A percentile compares a stretch with the other conserved stretches of the same genome.
These are phyloP conservation scores for Colletotrichum falcatum DNA, from an alignment of 2,329 filamentous ascomycete genomes.

Conservation along the genomic window DNA sequence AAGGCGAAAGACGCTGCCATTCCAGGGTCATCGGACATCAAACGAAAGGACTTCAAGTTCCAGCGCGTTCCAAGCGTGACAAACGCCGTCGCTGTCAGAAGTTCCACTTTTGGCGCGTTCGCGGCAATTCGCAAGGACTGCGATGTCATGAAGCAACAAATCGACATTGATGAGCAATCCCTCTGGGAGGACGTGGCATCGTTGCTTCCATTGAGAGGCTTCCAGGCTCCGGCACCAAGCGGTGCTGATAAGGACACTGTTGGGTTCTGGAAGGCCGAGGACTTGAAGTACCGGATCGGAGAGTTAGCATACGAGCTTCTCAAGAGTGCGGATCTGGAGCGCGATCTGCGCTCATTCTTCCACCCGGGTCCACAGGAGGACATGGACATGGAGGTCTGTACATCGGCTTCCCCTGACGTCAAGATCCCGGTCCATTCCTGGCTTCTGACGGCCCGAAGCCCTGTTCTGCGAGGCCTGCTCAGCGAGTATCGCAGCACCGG, in stretches of 20 bases:
- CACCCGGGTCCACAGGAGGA: slow-evolving; percentile 54
- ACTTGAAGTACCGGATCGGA: slow-evolving; percentile 66
- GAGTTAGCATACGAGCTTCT: slow-evolving; percentile 65
- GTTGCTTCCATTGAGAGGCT: slow-evolving; percentile 75
- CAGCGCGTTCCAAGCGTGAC: slow-evolving; percentile 90
- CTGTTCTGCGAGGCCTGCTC: slow-evolving; percentile 73
- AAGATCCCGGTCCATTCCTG: slow-evolving; percentile 86
- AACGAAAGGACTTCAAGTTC: slow-evolving; percentile 94
- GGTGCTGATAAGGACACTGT: slow-evolving; percentile 53
- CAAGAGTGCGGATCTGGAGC: slow-evolving; percentile 73
- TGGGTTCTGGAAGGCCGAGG: slow-evolving; percentile 55
- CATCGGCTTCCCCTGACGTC: slow-evolving; percentile 74
- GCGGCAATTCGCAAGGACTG: slow-evolving; percentile 88
- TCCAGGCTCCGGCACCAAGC: slow-evolving; percentile 60
- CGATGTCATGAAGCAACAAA: slow-evolving; percentile 79
- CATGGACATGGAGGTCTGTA: slow-evolving; percentile 60
- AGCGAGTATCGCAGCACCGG: slow-evolving; percentile 67
- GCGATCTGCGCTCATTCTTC: slow-evolving; percentile 67
- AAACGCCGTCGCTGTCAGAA: slow-evolving; percentile 84
- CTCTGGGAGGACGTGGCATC: slow-evolving; percentile 81
- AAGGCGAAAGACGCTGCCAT: slow-evolving; percentile 78
- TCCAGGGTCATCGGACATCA: slow-evolving; percentile 63
- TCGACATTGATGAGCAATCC: slow-evolving; percentile 73
- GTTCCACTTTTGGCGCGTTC: slow-evolving; percentile 91
- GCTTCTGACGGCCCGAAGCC: slow-evolving; percentile 80